A percentile compares a stretch with the other conserved stretches of the same genome.
Conservation (phyloP, 75 land plant species). For the Selaginella tamariscina region DNA sequence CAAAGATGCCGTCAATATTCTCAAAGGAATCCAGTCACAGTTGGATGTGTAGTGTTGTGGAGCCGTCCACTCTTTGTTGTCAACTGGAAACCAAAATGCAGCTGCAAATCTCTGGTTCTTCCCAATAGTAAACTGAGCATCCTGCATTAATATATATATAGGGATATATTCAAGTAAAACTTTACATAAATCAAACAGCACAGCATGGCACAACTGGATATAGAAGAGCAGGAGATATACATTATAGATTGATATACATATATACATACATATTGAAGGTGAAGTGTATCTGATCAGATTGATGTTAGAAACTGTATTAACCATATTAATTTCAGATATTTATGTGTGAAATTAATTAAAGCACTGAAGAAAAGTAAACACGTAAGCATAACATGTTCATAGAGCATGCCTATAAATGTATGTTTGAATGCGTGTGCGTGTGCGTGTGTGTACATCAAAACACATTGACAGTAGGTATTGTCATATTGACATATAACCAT, state of each 20-base stretch:
- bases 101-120: conserved; percentile 52
- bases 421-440: not conserved
- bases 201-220: conserved; percentile 3
- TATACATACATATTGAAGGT: no score
- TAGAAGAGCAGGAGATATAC: not conserved
- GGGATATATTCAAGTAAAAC: conserved; percentile 5
- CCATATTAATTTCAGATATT: not conserved
- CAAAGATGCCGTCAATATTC: conserved; percentile 26
- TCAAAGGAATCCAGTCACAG: conserved; percentile 77
- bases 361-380: not conserved
- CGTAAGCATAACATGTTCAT: not conserved
- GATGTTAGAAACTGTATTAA: not conserved
- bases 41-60: conserved; percentile 62
- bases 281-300: no score
- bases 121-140: conserved; percentile 85
- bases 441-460: not conserved
- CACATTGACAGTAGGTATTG: not conserved
- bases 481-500: no score
- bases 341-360: not conserved
- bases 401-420: not conserved
- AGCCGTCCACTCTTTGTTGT: conserved; percentile 52
- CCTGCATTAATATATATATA: conserved; percentile 34
- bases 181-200: not conserved
- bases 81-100: conserved; percentile 87
- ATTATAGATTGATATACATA: conserved; percentile 8